Evolutionary conservation across 1,284 basidiomycete species (phyloP), one percentile per base, ranked within the genome.

Genomic region (Singerocomus inundabilis): DNA sequence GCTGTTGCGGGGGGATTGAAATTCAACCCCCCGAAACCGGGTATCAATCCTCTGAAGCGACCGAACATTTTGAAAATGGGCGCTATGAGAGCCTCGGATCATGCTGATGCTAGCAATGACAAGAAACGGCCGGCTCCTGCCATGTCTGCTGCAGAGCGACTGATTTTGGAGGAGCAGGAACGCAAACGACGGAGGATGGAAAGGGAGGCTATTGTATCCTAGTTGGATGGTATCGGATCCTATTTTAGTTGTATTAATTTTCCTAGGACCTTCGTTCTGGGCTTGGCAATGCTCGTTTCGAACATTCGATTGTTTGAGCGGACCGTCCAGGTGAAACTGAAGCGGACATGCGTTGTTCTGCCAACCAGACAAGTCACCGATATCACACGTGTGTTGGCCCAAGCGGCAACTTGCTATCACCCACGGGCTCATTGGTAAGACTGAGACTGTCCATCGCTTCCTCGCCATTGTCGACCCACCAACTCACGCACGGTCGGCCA

Each of bases 101-200:
- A 59, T 38, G 52, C 64, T 15, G 70, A 67, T 35, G 53, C 51
- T 28, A 52, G 51, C 10, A 72, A 70, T 35, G 77, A 76, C 30
- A 80, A 73, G 74, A 84, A 84, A 68, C 73, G 80, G 31, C 59
- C 72, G 4, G 79, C 79, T 25, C 67, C 75, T 30, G 74, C 81
- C 28, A 81, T 92, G 78, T 82, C 84, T 56, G 89, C 88, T 18
- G 87, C 89, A n/a, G 93, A 96, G 70, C 76, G 81, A 54, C 71
- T 96, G 51, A 93, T 95, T 53, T 63, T 84, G 49, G 93, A 95
- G 70, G 93, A 96, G 44, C 87, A 89, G 70, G 89, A 91, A 66
- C 76, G 90, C 60, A 93, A 93, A 69, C 76, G 81, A 64, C 73
- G 86, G 56, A 72, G 75, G 51, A 84, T 86, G 79, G 85, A 86